Base-by-base conservation (phyloP, 306 rosid genomes). In the Castanospermum australe region DNA sequence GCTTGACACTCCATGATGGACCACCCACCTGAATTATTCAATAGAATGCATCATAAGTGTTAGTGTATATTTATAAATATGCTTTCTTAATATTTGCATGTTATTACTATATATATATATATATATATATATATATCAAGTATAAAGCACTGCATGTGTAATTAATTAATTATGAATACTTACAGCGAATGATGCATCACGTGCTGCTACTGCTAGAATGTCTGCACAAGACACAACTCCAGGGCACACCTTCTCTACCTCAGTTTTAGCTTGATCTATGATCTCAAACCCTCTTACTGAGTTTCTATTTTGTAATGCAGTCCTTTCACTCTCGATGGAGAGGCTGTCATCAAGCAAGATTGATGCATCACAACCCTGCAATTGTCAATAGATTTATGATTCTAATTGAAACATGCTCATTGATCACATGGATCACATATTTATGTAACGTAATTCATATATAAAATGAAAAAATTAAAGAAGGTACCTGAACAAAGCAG, bases 361-460 rank as follows among this genome's bases (percentile, higher is more conserved):
- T 18, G 89, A 85, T 3, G 88, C 94, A 85, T 91, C 93, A 57
- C 94, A 91, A 5, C 97, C 94, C 82, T 65, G 71, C 77, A 85
- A 21, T n/a, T n/a, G 5, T 15, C 9, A 1, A 25, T 17, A 20
- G 8, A 50, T 22, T 24, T n/a, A n/a, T n/a, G n/a, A n/a, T n/a
- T n/a, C n/a, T n/a, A n/a, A n/a, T n/a, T n/a, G n/a, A n/a, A n/a
- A n/a, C n/a, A n/a, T n/a, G n/a, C n/a, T n/a, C n/a, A n/a, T n/a
- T n/a, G n/a, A n/a, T n/a, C n/a, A n/a, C n/a, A n/a, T n/a, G 3
- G 32, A 3, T 3, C 5, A 33, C 33, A 52, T 18, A 18, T 1
- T 22, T 21, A 41, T 12, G 0, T 70, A 3, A 1, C 3, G 32
- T 28, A 1, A 28, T 3, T 28, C 32, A 28, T 28, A 3, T 25